phyloP scores from a whole-genome alignment of 1,284 basidiomycete species.

The Amylostereum areolatum region DNA sequence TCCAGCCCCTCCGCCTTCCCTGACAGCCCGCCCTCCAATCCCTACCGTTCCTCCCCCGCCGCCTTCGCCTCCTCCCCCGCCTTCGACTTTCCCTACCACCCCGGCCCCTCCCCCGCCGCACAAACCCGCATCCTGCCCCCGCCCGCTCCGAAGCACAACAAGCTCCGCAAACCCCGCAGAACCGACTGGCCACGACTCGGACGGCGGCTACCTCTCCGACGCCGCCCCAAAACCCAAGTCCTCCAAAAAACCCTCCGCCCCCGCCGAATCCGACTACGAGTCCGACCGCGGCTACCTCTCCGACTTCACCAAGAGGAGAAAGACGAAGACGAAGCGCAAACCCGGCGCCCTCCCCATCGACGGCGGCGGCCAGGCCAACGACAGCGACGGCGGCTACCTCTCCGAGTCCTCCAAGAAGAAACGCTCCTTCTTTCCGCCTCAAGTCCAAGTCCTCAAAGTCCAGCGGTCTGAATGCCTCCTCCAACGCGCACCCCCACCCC shows the following conservation, averaged over 20 bases:
- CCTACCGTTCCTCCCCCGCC: neutral
- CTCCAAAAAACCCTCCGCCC: constrained; percentile 21
- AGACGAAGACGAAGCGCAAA: constrained; percentile 17
- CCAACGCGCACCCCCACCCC: constrained; percentile 15
- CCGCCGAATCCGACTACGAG: constrained; percentile 27
- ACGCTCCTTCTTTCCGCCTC: constrained; percentile 26
- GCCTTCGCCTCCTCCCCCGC: neutral
- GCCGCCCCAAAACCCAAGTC: constrained; percentile 14
- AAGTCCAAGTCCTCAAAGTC: constrained; percentile 23
- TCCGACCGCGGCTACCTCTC: constrained; percentile 25
- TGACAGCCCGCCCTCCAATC: neutral
- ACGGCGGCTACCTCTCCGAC: constrained; percentile 28
- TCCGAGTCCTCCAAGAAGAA: constrained; percentile 26
- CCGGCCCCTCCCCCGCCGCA: constrained; percentile 7
- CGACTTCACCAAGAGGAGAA: constrained; percentile 12
- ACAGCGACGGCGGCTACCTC: constrained; percentile 28
- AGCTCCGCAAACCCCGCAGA: constrained; percentile 31
- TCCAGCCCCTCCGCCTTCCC: constrained; percentile 10
- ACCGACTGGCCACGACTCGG: constrained; percentile 24
- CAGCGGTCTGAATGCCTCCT: constrained; percentile 16
- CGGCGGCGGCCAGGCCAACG: neutral
- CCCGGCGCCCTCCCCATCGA: constrained; percentile 12
- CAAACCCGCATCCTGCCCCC: constrained; percentile 20
- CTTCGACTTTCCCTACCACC: neutral
- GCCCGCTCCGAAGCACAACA: constrained; percentile 19